phyloP scores from a whole-genome alignment of 495 filamentous ascomycete genomes.

The Lepraria neglecta region DNA sequence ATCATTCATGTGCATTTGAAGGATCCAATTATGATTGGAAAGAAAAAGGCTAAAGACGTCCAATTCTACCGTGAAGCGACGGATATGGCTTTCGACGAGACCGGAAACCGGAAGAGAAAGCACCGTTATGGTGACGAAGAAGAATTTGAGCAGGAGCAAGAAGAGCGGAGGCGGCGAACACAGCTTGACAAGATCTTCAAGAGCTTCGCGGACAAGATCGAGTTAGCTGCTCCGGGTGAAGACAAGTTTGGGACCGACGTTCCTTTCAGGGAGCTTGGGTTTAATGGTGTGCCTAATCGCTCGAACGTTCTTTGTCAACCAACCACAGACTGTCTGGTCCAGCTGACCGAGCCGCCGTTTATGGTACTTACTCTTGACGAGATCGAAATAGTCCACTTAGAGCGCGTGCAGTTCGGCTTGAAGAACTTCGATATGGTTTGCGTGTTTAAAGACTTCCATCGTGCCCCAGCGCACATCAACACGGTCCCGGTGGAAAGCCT shows the following conservation, averaged over 20 bases:
- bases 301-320: conserved; percentile 93
- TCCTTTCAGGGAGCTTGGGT: conserved; percentile 92
- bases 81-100: conserved; percentile 98
- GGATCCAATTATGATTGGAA: conserved; percentile 96
- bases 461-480: conserved; percentile 86
- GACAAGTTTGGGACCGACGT: conserved; percentile 67
- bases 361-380: conserved; percentile 90
- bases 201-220: conserved; percentile 93
- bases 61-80: conserved; percentile 98
- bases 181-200: conserved; percentile 92
- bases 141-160: conserved; percentile 97
- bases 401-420: conserved; percentile 93
- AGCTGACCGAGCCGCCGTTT: conserved; percentile 95
- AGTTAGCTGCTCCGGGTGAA: conserved; percentile 77
- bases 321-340: conserved; percentile 96
- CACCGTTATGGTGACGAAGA: conserved; percentile 99
- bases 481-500: conserved; percentile 94
- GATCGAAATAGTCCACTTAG: conserved; percentile 92
- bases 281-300: conserved; percentile 91
- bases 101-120: conserved; percentile 93
- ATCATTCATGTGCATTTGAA: conserved; percentile 97
- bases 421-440: conserved; percentile 99
- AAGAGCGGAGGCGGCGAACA: conserved; percentile 86
- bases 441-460: conserved; percentile 92
- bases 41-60: conserved; percentile 97